Conservation (phyloP, 805 yeast species). For the Yueomyces sp. region DNA sequence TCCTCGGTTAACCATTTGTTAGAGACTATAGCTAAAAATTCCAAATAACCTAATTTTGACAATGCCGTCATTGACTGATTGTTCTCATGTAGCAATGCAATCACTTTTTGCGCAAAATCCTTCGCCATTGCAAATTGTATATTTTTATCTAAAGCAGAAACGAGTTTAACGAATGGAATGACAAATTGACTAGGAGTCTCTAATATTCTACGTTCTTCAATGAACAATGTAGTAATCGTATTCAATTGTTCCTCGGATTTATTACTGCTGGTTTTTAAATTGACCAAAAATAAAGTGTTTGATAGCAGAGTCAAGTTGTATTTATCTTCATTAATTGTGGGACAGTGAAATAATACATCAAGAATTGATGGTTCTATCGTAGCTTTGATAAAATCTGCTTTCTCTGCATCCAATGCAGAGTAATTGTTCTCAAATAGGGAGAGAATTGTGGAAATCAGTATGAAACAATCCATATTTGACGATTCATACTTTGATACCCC, state of each 20-base stretch:
- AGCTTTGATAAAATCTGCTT: slow-evolving; percentile 8
- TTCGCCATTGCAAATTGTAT: slow-evolving; percentile 6
- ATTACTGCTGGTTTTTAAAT: slow-evolving; percentile 17
- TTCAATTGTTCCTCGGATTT: slow-evolving; percentile 34
- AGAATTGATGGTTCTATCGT: slow-evolving; percentile 11
- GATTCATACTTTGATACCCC: slow-evolving; percentile 4
- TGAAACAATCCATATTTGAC: slow-evolving; percentile 15
- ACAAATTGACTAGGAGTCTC: slow-evolving; percentile 22
- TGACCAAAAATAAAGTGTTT: slow-evolving; percentile 24
- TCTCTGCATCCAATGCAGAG: slow-evolving; percentile 5
- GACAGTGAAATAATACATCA: slow-evolving; percentile 2
- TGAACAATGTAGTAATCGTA: slow-evolving; percentile 27
- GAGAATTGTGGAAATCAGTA: slow-evolving; percentile 15
- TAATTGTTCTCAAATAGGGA: slow-evolving; percentile 16
- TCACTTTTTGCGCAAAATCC: background rate
- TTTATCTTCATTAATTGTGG: slow-evolving; percentile 11
- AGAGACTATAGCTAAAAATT: slow-evolving; percentile 14
- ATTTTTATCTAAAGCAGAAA: slow-evolving; percentile 39
- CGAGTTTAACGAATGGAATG: slow-evolving; percentile 29
- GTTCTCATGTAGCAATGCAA: slow-evolving; percentile 2
- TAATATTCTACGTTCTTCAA: slow-evolving; percentile 11
- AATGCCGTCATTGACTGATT: slow-evolving; percentile 4
- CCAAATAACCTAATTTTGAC: slow-evolving; percentile 18
- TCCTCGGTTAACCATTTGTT: slow-evolving; percentile 20
- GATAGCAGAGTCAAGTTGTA: slow-evolving; percentile 17